Conservation (phyloP, 768 basidiomycete genomes). For the Pulveroboletus frians region DNA sequence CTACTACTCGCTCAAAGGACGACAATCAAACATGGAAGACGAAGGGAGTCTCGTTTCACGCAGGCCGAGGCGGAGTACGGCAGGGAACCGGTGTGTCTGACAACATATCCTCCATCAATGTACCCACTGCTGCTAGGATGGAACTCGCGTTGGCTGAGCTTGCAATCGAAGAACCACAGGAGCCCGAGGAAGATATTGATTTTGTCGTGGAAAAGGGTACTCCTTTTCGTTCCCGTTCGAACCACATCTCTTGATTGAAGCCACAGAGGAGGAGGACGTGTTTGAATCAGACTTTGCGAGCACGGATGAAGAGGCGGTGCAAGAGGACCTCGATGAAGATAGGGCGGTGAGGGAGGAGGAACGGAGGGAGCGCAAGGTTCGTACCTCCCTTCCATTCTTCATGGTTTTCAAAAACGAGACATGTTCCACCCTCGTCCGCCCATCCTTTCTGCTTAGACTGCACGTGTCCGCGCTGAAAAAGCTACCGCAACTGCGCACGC, state of each 20-base stretch:
- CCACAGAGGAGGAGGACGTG: conserved; percentile 70
- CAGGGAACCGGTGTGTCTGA: conserved; percentile 62
- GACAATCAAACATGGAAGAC: conserved; percentile 12
- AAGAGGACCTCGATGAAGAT: conserved; percentile 54
- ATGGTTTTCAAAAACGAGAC: neutral
- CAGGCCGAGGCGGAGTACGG: conserved; percentile 65
- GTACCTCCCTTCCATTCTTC: neutral
- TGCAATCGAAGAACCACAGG: conserved; percentile 44
- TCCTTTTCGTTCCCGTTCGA: neutral
- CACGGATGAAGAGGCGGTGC: conserved; percentile 63
- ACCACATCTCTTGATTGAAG: neutral
- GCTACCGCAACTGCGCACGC: conserved; percentile 62
- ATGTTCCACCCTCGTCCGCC: too few relatives aligned
- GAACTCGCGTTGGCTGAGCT: conserved; percentile 65
- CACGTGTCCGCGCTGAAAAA: conserved; percentile 53
- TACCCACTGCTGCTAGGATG: conserved; percentile 46
- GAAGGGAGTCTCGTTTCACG: conserved; percentile 41
- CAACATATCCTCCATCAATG: neutral
- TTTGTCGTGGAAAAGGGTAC: conserved; percentile 63
- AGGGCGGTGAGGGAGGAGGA: conserved; percentile 58
- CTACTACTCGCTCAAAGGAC: neutral
- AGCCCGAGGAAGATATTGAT: conserved; percentile 69
- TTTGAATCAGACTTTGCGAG: conserved; percentile 84
- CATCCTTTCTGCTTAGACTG: conserved; percentile 36
- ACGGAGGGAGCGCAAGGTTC: conserved; percentile 33